These are phyloP conservation scores for Trichoderma afroharzianum DNA, from an alignment of 2,329 filamentous ascomycete species.

Conservation along the genomic window DNA sequence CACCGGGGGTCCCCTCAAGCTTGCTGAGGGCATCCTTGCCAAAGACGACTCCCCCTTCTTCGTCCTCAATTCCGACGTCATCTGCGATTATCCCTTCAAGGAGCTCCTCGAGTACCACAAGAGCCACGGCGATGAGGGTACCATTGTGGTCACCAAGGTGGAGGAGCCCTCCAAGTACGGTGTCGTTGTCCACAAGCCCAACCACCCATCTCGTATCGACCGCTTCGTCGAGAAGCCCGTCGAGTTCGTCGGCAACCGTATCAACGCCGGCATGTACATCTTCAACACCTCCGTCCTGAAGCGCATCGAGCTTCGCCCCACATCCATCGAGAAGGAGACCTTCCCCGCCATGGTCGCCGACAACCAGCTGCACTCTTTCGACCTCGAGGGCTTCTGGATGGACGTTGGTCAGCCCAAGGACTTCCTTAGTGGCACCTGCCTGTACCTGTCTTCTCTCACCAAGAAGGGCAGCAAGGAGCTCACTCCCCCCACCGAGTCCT, in stretches of 20 bases:
- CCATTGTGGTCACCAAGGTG: constrained; percentile 97
- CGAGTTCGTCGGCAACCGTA: constrained; percentile 97
- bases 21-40: constrained; percentile 84
- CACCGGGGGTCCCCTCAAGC: constrained; percentile 91
- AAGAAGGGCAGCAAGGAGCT: constrained; percentile 88
- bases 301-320: constrained; percentile 92
- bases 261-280: constrained; percentile 98
- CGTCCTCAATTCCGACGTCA: constrained; percentile 96
- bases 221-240: constrained; percentile 99
- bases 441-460: constrained; percentile 88
- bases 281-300: constrained; percentile 87
- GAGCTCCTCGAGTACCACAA: constrained; percentile 90
- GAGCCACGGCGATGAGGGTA: constrained; percentile 88
- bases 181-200: constrained; percentile 95
- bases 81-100: constrained; percentile 95
- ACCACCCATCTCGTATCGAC: constrained; percentile 87
- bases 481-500: constrained; percentile 68
- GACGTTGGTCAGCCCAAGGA: constrained; percentile 98
- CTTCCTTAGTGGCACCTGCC: constrained; percentile 91
- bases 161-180: constrained; percentile 99
- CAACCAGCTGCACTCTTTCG: constrained; percentile 89
- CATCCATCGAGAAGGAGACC: constrained; percentile 97
- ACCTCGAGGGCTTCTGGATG: constrained; percentile 99
- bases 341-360: constrained; percentile 93
- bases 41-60: constrained; percentile 97